These are phyloP conservation scores for Prunus mira DNA, from an alignment of 306 rosid species.

Conservation along the genomic window DNA sequence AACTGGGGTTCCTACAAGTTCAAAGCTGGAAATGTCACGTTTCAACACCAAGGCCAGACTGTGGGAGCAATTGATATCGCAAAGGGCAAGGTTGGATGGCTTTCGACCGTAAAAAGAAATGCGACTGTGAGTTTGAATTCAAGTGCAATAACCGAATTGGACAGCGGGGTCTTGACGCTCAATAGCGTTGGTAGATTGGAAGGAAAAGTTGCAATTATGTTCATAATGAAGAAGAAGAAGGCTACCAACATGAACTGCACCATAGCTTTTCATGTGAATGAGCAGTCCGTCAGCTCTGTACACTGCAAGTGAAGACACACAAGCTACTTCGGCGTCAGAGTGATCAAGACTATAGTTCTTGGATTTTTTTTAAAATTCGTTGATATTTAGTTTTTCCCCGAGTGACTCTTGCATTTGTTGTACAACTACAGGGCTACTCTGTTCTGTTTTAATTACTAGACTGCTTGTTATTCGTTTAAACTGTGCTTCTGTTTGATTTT, in stretches of 20 bases:
- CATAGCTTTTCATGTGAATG: not conserved
- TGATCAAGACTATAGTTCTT: not conserved
- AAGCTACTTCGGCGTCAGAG: no score
- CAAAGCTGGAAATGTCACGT: not conserved
- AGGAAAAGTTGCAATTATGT: slow-evolving; percentile 10
- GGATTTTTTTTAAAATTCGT: not conserved
- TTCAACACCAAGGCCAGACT: not conserved
- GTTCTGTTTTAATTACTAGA: no score
- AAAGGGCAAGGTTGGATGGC: slow-evolving; percentile 20
- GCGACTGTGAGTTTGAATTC: not conserved
- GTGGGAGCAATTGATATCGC: not conserved
- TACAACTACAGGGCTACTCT: no score
- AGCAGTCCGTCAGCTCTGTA: no score
- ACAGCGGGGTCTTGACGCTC: not conserved
- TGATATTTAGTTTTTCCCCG: no score
- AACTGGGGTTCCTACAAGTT: slow-evolving; percentile 25
- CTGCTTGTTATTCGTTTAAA: no score
- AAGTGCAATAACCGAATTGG: not conserved
- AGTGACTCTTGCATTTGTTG: no score
- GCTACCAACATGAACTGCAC: slow-evolving; percentile 10
- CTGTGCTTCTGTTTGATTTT: no score
- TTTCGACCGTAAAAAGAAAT: slow-evolving; percentile 6
- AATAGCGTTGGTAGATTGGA: not conserved
- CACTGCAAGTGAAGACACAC: slow-evolving; percentile 1
- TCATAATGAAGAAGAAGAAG: slow-evolving; percentile 20